A percentile compares a stretch with the other conserved stretches of the same genome.
These are phyloP conservation scores for Alternaria arbusti DNA, from an alignment of 2,329 filamentous ascomycete genomes.

Conservation along the genomic window DNA sequence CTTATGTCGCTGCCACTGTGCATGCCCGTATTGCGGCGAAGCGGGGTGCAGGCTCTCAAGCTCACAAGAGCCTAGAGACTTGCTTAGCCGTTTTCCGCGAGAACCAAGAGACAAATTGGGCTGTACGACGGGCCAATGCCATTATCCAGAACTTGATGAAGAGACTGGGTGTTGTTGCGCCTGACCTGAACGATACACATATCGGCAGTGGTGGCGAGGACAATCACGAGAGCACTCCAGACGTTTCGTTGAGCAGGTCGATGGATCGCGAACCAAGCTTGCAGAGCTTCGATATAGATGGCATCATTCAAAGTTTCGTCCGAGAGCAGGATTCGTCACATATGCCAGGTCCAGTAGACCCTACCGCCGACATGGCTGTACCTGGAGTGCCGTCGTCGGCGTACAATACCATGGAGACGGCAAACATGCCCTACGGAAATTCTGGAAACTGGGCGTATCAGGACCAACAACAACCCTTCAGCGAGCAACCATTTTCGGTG, in stretches of 20 bases:
- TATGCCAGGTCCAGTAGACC: background rate
- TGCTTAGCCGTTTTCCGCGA: constrained; percentile 57
- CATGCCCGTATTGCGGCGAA: constrained; percentile 59
- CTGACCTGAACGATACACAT: constrained; percentile 20
- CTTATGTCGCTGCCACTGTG: constrained; percentile 62
- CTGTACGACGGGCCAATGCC: constrained; percentile 54
- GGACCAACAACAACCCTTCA: constrained; percentile 17
- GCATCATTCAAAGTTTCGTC: constrained; percentile 53
- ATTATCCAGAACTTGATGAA: constrained; percentile 57
- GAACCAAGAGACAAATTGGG: constrained; percentile 60
- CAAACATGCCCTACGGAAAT: constrained; percentile 15
- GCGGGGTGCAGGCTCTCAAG: constrained; percentile 48
- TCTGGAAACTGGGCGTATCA: constrained; percentile 16
- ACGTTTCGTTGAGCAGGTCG: constrained; percentile 14
- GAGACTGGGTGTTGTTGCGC: constrained; percentile 44
- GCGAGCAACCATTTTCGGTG: constrained; percentile 22
- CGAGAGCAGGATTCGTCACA: constrained; percentile 22
- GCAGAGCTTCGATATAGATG: constrained; percentile 50
- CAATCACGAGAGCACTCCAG: constrained; percentile 3
- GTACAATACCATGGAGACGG: background rate
- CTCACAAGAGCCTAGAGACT: constrained; percentile 45
- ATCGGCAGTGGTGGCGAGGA: constrained; percentile 18
- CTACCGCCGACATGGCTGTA: background rate
- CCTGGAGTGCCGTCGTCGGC: background rate
- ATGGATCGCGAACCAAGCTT: constrained; percentile 23